Evolutionary conservation across 23 red algal species (phyloP).

Genomic region (Gracilaria caudata): DNA sequence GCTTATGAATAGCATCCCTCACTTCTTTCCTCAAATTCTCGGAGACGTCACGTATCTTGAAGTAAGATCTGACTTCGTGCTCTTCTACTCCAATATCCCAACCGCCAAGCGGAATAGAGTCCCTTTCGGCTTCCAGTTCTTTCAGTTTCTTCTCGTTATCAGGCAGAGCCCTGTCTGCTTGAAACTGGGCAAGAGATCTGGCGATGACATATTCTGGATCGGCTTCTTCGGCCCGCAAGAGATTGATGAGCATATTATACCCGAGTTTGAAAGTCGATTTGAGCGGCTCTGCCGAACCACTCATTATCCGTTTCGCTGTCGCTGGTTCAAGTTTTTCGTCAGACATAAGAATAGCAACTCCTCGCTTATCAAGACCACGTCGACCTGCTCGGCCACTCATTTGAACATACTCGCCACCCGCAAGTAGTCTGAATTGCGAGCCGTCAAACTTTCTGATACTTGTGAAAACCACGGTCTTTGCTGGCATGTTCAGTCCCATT

Average conservation of each 20-base stretch:
- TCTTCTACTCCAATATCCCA: conserved; percentile 61
- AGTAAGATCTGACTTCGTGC: conserved; percentile 65
- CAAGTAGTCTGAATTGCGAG: conserved; percentile 63
- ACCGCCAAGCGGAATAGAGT: conserved; percentile 54
- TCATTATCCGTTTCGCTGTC: conserved; percentile 73
- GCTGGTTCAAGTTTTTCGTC: conserved; percentile 87
- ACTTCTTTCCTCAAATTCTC: conserved; percentile 76
- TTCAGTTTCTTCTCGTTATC: conserved; percentile 48
- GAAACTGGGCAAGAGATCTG: conserved; percentile 91
- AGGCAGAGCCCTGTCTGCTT: conserved; percentile 74
- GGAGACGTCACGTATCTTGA: conserved; percentile 54
- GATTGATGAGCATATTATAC: conserved; percentile 97
- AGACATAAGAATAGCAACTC: conserved; percentile 85
- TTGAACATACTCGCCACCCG: conserved; percentile 93
- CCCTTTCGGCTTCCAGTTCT: conserved; percentile 66
- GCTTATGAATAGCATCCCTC: conserved; percentile 68
- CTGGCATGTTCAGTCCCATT: conserved; percentile 99
- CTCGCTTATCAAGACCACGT: conserved; percentile 82
- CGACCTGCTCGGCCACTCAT: conserved; percentile 98
- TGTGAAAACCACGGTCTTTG: conserved; percentile 90
- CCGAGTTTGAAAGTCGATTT: conserved; percentile 86
- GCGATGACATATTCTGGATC: conserved; percentile 93
- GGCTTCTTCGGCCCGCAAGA: conserved; percentile 88
- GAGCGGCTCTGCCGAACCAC: conserved; percentile 80
- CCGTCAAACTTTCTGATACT: conserved; percentile 94